These are phyloP conservation scores for Schwanniomyces yamadae DNA, from an alignment of 805 yeast species.

Conservation along the genomic window DNA sequence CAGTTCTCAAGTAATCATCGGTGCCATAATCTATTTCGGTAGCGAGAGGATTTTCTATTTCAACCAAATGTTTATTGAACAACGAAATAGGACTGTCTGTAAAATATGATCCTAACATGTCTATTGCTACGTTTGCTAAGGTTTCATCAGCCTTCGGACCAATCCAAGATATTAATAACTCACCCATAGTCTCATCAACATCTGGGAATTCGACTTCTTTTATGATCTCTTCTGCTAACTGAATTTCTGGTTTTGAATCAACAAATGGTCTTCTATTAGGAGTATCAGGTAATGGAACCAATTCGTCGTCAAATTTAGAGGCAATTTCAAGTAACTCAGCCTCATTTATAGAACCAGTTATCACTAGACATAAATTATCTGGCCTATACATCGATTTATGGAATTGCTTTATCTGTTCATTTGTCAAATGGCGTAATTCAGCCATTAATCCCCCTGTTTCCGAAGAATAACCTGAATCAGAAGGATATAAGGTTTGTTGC, in stretches of 20 bases:
- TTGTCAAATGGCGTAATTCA: slow-evolving; percentile 70
- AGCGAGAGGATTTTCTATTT: slow-evolving; percentile 78
- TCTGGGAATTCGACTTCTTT: slow-evolving; percentile 80
- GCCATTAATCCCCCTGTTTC: slow-evolving; percentile 91
- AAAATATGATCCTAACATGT: slow-evolving; percentile 68
- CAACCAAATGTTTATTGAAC: slow-evolving; percentile 69
- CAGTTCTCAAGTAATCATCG: slow-evolving; percentile 67
- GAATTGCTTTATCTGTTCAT: slow-evolving; percentile 71
- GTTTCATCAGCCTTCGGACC: slow-evolving; percentile 66
- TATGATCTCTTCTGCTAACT: slow-evolving; percentile 37
- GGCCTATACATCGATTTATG: slow-evolving; percentile 75
- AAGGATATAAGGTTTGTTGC: slow-evolving; percentile 54
- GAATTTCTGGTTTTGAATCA: slow-evolving; percentile 55
- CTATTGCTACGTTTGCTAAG: slow-evolving; percentile 63
- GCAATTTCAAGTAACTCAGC: slow-evolving; percentile 62
- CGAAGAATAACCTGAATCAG: slow-evolving; percentile 77
- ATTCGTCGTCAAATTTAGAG: slow-evolving; percentile 56
- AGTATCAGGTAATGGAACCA: slow-evolving; percentile 42
- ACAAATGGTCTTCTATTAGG: slow-evolving; percentile 70
- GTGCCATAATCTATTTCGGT: slow-evolving; percentile 67
- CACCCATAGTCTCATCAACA: slow-evolving; percentile 81
- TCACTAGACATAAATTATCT: slow-evolving; percentile 76
- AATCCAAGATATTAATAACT: slow-evolving; percentile 70
- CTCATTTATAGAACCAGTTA: slow-evolving; percentile 85
- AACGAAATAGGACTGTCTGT: slow-evolving; percentile 77